Percentiles rank a stretch among this genome's conserved stretches.
Evolutionary conservation across 176 grass and related monocot species (phyloP).

Genomic region (Chloris gayana): DNA sequence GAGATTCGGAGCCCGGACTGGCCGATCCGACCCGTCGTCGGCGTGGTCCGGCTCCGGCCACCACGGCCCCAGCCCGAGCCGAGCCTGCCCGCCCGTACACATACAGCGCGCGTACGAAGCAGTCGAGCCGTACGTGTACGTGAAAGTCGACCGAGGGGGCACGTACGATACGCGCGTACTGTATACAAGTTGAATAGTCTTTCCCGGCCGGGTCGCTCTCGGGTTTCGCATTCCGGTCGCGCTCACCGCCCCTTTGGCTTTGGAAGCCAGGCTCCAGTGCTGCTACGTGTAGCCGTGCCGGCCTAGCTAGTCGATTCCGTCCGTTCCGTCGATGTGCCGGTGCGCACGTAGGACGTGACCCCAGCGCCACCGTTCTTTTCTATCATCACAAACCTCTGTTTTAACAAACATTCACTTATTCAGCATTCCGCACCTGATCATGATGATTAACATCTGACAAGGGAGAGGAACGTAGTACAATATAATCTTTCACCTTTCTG

Average conservation of each 20-base stretch:
- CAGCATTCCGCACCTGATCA: no score
- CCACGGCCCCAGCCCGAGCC: no score
- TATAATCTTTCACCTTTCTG: no score
- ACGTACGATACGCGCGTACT: no score
- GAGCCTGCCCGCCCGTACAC: no score
- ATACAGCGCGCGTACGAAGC: no score
- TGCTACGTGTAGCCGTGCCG: slow-evolving; percentile 4
- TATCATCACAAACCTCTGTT: no score
- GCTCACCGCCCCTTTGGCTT: background rate
- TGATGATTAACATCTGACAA: no score
- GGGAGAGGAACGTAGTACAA: no score
- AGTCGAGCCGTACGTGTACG: no score
- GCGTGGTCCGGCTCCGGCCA: background rate
- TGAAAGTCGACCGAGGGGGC: no score
- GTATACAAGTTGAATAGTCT: background rate
- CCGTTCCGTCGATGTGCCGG: background rate
- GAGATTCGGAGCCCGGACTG: background rate
- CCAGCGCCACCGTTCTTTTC: background rate
- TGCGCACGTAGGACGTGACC: background rate
- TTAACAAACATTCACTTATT: no score
- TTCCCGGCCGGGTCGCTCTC: background rate
- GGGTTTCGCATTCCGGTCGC: background rate
- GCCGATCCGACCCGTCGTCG: background rate
- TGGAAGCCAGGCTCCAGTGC: background rate
- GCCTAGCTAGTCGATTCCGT: background rate